Percentiles rank a stretch among this genome's conserved stretches.
phyloP scores from a whole-genome alignment of 2,329 filamentous ascomycete genomes.

The Metarhizium humberi region DNA sequence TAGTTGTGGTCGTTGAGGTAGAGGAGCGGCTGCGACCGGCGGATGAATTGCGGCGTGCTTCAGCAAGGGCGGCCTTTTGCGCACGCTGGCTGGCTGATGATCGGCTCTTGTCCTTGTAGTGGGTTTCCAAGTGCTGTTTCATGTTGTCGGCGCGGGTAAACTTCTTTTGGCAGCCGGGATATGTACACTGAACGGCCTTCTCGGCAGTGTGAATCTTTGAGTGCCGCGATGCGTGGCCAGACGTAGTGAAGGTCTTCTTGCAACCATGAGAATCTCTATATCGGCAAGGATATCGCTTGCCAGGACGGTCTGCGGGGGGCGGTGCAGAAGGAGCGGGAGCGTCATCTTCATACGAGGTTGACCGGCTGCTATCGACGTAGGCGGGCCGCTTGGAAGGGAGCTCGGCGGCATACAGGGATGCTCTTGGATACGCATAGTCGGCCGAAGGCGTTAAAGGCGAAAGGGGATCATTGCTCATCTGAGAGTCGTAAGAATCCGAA shows the following conservation, averaged over 20 bases:
- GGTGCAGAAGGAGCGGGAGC: constrained; percentile 26
- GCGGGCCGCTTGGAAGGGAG: constrained; percentile 29
- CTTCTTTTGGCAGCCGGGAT: constrained; percentile 64
- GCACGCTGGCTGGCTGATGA: constrained; percentile 26
- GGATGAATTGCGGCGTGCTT: constrained; percentile 22
- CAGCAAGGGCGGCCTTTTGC: constrained; percentile 22
- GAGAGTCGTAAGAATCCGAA: constrained; percentile 53
- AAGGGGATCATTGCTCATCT: constrained; percentile 42
- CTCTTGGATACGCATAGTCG: constrained; percentile 30
- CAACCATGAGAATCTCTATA: constrained; percentile 63
- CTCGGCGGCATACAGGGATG: constrained; percentile 29
- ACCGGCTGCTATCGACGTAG: constrained; percentile 33
- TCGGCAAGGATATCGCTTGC: constrained; percentile 67
- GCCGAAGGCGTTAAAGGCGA: constrained; percentile 48
- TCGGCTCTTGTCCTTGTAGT: constrained; percentile 54
- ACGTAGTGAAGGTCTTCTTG: constrained; percentile 74
- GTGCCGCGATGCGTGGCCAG: constrained; percentile 75
- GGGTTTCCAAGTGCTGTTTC: constrained; percentile 75
- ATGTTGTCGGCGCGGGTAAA: constrained; percentile 81
- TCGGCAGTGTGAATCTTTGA: constrained; percentile 78
- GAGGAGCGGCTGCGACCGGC: constrained; percentile 21
- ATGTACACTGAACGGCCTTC: constrained; percentile 63
- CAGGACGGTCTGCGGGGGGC: constrained; percentile 34
- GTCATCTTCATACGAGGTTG: constrained; percentile 44
- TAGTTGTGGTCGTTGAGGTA: constrained; percentile 7